Conservation (phyloP, 1,284 basidiomycete genomes). For the Spongispora temasekensis region DNA sequence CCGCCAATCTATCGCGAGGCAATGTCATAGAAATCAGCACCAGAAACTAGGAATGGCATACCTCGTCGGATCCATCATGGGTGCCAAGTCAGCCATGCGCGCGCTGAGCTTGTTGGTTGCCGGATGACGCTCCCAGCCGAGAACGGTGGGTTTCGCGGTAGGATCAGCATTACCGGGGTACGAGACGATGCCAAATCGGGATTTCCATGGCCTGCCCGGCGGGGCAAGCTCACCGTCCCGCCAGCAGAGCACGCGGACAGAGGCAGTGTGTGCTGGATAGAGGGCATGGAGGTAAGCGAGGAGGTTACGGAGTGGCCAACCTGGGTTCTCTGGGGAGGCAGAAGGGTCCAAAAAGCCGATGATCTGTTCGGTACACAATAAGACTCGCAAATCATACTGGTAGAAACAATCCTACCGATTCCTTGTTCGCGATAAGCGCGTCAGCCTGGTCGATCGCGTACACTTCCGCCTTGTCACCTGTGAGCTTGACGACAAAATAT, state of each 20-base stretch:
- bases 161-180: constrained; percentile 19
- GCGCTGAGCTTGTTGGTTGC: constrained; percentile 81
- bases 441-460: constrained; percentile 58
- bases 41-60: constrained; percentile 21
- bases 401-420: constrained; percentile 37
- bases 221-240: constrained; percentile 57
- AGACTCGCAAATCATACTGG: background rate
- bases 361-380: constrained; percentile 41
- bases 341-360: constrained; percentile 90
- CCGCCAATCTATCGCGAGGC: constrained; percentile 64
- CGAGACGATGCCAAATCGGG: constrained; percentile 57
- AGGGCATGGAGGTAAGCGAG: constrained; percentile 75
- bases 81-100: constrained; percentile 87
- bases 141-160: constrained; percentile 56
- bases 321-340: constrained; percentile 73
- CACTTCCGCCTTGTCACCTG: constrained; percentile 38
- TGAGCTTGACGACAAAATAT: constrained; percentile 61
- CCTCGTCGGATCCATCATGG: constrained; percentile 93
- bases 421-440: constrained; percentile 50
- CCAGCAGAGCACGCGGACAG: constrained; percentile 76
- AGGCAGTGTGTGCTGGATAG: constrained; percentile 49
- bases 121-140: constrained; percentile 95
- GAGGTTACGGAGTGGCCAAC: constrained; percentile 94
- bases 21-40: background rate
- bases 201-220: constrained; percentile 52